Evolutionary conservation across 352 stramenopile genomes (phyloP).

Genomic region (Phytophthora boehmeriae): DNA sequence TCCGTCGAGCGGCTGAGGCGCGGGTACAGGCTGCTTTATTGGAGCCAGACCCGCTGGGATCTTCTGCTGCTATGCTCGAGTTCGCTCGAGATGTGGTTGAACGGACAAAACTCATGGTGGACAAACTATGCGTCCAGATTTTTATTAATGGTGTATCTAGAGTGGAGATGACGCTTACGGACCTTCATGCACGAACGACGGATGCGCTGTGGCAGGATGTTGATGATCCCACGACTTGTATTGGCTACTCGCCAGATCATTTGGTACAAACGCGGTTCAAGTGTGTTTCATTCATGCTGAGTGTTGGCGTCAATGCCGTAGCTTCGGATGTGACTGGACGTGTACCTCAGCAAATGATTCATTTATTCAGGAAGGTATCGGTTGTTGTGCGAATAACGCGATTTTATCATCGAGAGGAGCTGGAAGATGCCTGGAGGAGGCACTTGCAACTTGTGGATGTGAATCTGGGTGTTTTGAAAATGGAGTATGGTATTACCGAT

Average conservation of each 20-base stretch:
- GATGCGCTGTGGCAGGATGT: slow-evolving; percentile 75
- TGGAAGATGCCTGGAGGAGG: slow-evolving; percentile 48
- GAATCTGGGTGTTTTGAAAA: slow-evolving; percentile 49
- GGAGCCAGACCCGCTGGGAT: slow-evolving; percentile 64
- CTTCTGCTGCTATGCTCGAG: slow-evolving; percentile 61
- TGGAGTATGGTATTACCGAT: slow-evolving; percentile 49
- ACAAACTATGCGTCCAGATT: slow-evolving; percentile 61
- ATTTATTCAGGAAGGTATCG: slow-evolving; percentile 48
- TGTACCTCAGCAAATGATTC: slow-evolving; percentile 1
- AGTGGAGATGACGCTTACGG: slow-evolving; percentile 41
- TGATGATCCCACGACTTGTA: slow-evolving; percentile 53
- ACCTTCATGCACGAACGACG: slow-evolving; percentile 61
- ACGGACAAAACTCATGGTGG: slow-evolving; percentile 49
- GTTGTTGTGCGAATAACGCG: slow-evolving; percentile 58
- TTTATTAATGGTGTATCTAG: slow-evolving; percentile 44
- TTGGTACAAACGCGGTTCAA: slow-evolving; percentile 74
- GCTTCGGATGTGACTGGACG: background rate
- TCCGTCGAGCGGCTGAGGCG: slow-evolving; percentile 36
- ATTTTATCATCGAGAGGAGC: slow-evolving; percentile 52
- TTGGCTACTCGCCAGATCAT: slow-evolving; percentile 64
- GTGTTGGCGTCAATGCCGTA: slow-evolving; percentile 31
- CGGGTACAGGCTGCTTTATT: slow-evolving; percentile 42
- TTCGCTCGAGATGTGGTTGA: slow-evolving; percentile 64
- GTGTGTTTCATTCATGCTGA: slow-evolving; percentile 61
- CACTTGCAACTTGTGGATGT: slow-evolving; percentile 66